Percentiles rank a stretch among this genome's conserved stretches.
phyloP scores from a whole-genome alignment of 2,329 filamentous ascomycete species.

The Coleophoma eucalyptorum region DNA sequence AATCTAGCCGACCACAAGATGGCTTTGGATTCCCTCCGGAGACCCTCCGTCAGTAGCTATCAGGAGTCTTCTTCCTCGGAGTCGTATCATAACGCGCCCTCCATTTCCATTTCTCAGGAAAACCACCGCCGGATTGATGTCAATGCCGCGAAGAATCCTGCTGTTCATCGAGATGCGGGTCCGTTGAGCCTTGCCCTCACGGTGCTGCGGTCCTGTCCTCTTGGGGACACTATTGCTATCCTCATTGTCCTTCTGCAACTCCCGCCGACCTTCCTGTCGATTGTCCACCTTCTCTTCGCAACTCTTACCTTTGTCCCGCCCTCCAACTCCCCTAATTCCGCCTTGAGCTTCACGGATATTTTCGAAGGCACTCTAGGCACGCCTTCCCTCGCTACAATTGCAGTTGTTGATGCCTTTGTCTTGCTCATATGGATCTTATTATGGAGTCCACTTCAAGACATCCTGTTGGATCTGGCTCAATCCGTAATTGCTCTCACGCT shows the following conservation, averaged over 20 bases:
- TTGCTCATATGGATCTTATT: conserved; percentile 83
- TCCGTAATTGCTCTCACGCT: conserved; percentile 90
- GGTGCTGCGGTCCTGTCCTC: conserved; percentile 83
- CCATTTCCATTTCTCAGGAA: conserved; percentile 37
- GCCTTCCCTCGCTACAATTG: conserved; percentile 78
- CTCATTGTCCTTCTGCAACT: conserved; percentile 93
- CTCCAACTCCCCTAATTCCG: conserved; percentile 68
- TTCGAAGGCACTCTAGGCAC: conserved; percentile 85
- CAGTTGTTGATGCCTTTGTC: conserved; percentile 80
- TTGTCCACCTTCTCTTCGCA: conserved; percentile 90
- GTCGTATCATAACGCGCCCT: conserved; percentile 33
- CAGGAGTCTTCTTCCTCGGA: conserved; percentile 55
- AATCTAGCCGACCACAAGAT: conserved; percentile 20
- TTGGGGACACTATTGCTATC: conserved; percentile 94
- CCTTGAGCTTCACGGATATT: conserved; percentile 78
- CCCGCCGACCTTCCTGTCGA: conserved; percentile 79
- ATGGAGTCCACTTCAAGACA: conserved; percentile 82
- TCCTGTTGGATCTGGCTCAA: conserved; percentile 86
- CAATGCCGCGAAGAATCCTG: conserved; percentile 63
- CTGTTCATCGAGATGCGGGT: conserved; percentile 67
- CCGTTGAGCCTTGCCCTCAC: conserved; percentile 77
- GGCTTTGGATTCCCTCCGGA: conserved; percentile 37
- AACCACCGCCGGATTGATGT: conserved; percentile 66
- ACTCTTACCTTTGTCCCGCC: conserved; percentile 89
- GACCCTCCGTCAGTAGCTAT: conserved; percentile 45